These are phyloP conservation scores for Fusarium siculi DNA, from an alignment of 2,329 filamentous ascomycete species.

Conservation along the genomic window DNA sequence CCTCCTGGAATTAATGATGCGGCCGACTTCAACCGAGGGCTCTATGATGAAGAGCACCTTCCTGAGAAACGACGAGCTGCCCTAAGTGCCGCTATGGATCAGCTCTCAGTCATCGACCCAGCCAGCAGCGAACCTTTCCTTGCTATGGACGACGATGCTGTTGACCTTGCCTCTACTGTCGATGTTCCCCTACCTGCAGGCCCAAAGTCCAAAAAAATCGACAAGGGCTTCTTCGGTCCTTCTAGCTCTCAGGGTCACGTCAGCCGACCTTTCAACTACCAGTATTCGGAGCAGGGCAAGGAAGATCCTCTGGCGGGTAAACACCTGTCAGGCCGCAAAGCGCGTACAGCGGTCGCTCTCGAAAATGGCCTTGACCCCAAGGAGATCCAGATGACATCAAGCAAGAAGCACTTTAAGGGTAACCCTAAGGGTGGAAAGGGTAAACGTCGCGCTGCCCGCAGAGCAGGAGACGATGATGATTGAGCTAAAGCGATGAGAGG, in stretches of 20 bases:
- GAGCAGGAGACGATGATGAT: constrained; percentile 35
- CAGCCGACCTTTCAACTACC: constrained; percentile 86
- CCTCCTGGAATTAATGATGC: constrained; percentile 80
- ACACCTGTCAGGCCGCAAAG: constrained; percentile 83
- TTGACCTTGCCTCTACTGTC: constrained; percentile 51
- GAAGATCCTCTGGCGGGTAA: constrained; percentile 60
- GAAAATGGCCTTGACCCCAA: constrained; percentile 87
- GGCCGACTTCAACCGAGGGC: constrained; percentile 83
- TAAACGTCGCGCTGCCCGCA: constrained; percentile 50
- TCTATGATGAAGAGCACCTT: constrained; percentile 85
- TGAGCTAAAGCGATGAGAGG: constrained; percentile 53
- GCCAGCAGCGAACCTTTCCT: constrained; percentile 38
- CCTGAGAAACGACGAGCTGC: constrained; percentile 81
- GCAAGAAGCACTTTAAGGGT: constrained; percentile 97
- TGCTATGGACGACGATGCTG: constrained; percentile 47
- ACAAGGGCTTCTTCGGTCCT: constrained; percentile 88
- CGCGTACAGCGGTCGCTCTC: constrained; percentile 80
- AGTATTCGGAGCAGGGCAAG: constrained; percentile 85
- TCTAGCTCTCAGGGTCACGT: constrained; percentile 73
- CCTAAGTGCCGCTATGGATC: constrained; percentile 63
- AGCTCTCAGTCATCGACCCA: constrained; percentile 54
- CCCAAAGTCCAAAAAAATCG: constrained; percentile 78
- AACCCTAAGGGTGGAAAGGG: constrained; percentile 69
- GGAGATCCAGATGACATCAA: constrained; percentile 71
- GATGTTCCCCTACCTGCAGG: constrained; percentile 69